Conservation (phyloP, 176 grass and related monocot genomes). For the Chloris gayana region DNA sequence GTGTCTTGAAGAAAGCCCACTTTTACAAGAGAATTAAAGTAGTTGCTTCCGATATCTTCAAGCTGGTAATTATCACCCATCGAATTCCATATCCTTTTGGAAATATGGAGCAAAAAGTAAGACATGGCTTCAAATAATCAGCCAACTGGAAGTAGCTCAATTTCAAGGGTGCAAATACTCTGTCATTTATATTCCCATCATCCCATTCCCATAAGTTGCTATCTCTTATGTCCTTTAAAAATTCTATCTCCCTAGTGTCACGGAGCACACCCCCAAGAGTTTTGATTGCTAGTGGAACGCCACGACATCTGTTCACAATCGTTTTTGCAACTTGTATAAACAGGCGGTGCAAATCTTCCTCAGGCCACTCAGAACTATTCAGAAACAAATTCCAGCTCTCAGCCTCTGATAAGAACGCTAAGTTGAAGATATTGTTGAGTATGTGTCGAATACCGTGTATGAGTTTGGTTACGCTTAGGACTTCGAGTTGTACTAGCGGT, state of each 20-base stretch:
- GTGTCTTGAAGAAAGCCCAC: background rate
- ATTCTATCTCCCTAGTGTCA: background rate
- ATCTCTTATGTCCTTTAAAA: background rate
- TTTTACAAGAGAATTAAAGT: slow-evolving; percentile 17
- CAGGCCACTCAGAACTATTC: background rate
- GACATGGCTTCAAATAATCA: background rate
- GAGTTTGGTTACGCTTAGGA: no score
- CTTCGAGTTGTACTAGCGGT: no score
- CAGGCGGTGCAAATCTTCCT: background rate
- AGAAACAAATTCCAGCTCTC: slow-evolving; percentile 19
- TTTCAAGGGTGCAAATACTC: background rate
- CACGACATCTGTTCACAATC: slow-evolving; percentile 24
- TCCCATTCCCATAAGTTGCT: slow-evolving; percentile 33
- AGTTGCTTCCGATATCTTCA: background rate
- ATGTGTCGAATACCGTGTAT: no score
- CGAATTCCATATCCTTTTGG: background rate
- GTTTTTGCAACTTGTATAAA: slow-evolving; percentile 3
- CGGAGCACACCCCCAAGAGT: background rate
- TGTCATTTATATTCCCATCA: background rate
- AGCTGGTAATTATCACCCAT: no score
- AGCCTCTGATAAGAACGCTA: background rate
- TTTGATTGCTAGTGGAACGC: slow-evolving; percentile 26
- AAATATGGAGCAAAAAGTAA: background rate
- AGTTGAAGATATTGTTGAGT: background rate
- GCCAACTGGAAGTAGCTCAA: slow-evolving; percentile 11